Base-by-base conservation (phyloP, 176 grass and related monocot genomes). In the Cymbopogon citratus region DNA sequence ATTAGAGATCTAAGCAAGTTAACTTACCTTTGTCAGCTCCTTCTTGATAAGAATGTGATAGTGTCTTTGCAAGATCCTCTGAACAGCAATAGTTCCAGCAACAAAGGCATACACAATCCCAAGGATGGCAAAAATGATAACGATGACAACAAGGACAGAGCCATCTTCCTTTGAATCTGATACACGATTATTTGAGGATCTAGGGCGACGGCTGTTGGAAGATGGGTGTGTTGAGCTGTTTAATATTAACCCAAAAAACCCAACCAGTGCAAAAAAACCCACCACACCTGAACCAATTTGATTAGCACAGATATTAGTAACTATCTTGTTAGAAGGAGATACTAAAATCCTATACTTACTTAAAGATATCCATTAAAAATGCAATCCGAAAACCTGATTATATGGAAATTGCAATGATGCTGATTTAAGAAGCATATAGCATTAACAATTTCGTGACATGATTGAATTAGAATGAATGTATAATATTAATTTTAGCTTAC, bases 51-150 rank as follows among this genome's bases (percentile, higher is more conserved):
- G 87, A 64, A 92, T 87, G 83, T 95, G 87, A 83, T 90, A 92
- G 64, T 92, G 90, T 45, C 93, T 64, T 81, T 96, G 93, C 85
- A 88, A 92, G 76, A 96, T 92, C 67, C 88, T 85, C 76, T 96
- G 93, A 44, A 96, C 39, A 1, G 90, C 87, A 86, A 92, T 84
- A 36, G 93, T 92, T 78, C 85, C 85, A 73, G 87, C 93, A 45
- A 92, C 49, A 78, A 92, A 92, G 13, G 90, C 83, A 75, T 92
- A 90, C 14, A 90, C 90, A 45, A 96, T 81, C 62, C 90, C 93
- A 23, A 96, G 76, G 70, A 92, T 92, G 51, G 72, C 93, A 68
- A 96, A 96, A 57, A 92, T 49, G 35, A 92, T 68, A 3, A 96
- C 83, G 67, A 92, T 86, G 31, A 96, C 80, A 28, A 81, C 85